Base-by-base conservation (phyloP, 768 basidiomycete species). In the Hygrophoropsis aurantiaca region DNA sequence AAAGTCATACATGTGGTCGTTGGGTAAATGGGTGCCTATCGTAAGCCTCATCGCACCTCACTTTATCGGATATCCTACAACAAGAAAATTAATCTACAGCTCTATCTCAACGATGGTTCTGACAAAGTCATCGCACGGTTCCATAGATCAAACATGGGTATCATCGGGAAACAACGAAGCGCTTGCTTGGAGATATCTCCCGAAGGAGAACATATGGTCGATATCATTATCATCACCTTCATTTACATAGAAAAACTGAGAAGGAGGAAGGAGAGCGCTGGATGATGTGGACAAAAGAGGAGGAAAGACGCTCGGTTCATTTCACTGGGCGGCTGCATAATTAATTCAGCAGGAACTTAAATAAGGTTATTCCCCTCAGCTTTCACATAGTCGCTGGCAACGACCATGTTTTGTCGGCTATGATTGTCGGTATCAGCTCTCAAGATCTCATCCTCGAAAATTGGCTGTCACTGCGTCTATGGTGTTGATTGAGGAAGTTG, bases 141-240 rank as follows among this genome's bases (percentile, higher is more conserved):
- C 34, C 46, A 47, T n/a, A 24, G 25, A 11, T 0, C 32, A 19
- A 45, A 34, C 6, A 1, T 20, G n/a, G 43, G 46, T 21, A 21
- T 47, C 26, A 44, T 8, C 3, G 34, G 25, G 41, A 15, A 24
- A 45, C 18, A 30, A 9, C 46, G 45, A 30, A 27, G 51, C 24
- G 57, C 60, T 7, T 55, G 54, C 5, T 51, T 67, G 18, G 65
- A 67, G 36, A 52, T 67, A 10, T 51, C 37, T 27, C 39, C 54
- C 1, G 44, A 35, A 9, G 57, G 56, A 15, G 55, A 56, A n/a
- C 56, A 59, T 33, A 60, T 66, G 42, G 19, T 61, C 11, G 67
- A 66, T 32, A 47, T 64, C 18, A 61, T 68, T 20, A 18, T 67
- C 16, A 44, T 62, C 30, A 65, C 66, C 1, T 65, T 66, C 20